Evolutionary conservation across 2,329 filamentous ascomycete genomes (phyloP).

Genomic region (Rutstroemia sp.): DNA sequence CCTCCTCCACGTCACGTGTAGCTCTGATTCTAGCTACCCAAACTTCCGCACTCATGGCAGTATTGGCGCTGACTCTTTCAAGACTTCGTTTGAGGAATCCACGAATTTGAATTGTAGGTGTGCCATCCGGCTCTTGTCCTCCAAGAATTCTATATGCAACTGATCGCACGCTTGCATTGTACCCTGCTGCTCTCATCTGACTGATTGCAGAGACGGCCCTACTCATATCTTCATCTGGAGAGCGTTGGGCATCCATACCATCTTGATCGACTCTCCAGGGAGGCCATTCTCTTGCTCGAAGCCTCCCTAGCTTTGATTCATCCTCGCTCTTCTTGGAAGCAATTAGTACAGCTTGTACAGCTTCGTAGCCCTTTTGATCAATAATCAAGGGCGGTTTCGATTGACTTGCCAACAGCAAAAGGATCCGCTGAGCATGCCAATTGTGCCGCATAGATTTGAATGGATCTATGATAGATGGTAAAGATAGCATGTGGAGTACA

Average conservation of each 20-base stretch:
- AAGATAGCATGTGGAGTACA: slow-evolving; percentile 33
- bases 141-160: slow-evolving; percentile 44
- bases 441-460: slow-evolving; percentile 37
- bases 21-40: slow-evolving; percentile 53
- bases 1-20: slow-evolving; percentile 54
- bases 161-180: slow-evolving; percentile 39
- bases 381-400: slow-evolving; percentile 44
- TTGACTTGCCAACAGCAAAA: slow-evolving; percentile 44
- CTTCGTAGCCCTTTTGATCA: slow-evolving; percentile 42
- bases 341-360: slow-evolving; percentile 46
- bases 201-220: slow-evolving; percentile 45
- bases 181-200: slow-evolving; percentile 51
- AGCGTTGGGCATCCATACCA: slow-evolving; percentile 49
- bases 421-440: slow-evolving; percentile 50
- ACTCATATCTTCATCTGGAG: slow-evolving; percentile 45
- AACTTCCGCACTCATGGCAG: slow-evolving; percentile 8
- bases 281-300: slow-evolving; percentile 49
- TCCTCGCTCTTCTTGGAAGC: slow-evolving; percentile 44
- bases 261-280: slow-evolving; percentile 51
- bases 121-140: slow-evolving; percentile 41
- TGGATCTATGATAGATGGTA: slow-evolving; percentile 30
- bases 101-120: slow-evolving; percentile 51
- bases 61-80: background rate
- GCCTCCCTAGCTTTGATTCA: slow-evolving; percentile 42
- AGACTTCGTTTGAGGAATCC: slow-evolving; percentile 22